Evolutionary conservation across 495 filamentous ascomycete species (phyloP), one percentile per base, ranked within the genome.

Genomic region (Aspergillus sclerotioniger): DNA sequence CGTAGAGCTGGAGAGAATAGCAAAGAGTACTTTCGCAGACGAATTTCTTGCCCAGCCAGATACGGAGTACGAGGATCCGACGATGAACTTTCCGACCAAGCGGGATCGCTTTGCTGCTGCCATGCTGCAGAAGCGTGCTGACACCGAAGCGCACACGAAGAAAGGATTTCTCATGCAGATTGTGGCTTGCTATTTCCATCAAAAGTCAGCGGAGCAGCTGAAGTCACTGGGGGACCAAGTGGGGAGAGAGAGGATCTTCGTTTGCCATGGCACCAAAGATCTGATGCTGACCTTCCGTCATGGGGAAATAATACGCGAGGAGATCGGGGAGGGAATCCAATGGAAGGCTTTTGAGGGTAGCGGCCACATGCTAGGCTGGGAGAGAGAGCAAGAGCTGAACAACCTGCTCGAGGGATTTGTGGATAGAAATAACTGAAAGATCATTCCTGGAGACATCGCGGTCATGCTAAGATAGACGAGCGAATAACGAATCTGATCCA

Each of bases 91-190:
- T 73, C 77, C 80, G 3, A 91, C 78, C 53, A 92, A 91, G 66
- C 89, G 83, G 35, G 87, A 92, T 67, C 82, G 90, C 33, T 92
- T 90, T 65, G 83, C 86, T 0, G 90, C 91, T 6, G 84, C 88
- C 51, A 88, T 93, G 67, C 57, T 94, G 56, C 71, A 66, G 44
- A 93, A 93, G 68, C 79, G 87, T 9, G 66, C 69, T 20, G 75
- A 89, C 51, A 61, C 62, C 8, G 65, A 71, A 0, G 73, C 71
- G 7, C 91, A 88, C 61, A 81, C 80, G 0, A 75, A 79, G 46
- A 80, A 78, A 39, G 89, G 89, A 3, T 91, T 92, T 67, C 60
- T 95, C 33, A 74, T 89, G 59, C 91, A 96, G 68, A 78, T 87
- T 5, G 80, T 92, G 41, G 91, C 91, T 3, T 89, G 88, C 2